Evolutionary conservation across 2,329 filamentous ascomycete species (phyloP).

Genomic region (Elsinoe perseae): DNA sequence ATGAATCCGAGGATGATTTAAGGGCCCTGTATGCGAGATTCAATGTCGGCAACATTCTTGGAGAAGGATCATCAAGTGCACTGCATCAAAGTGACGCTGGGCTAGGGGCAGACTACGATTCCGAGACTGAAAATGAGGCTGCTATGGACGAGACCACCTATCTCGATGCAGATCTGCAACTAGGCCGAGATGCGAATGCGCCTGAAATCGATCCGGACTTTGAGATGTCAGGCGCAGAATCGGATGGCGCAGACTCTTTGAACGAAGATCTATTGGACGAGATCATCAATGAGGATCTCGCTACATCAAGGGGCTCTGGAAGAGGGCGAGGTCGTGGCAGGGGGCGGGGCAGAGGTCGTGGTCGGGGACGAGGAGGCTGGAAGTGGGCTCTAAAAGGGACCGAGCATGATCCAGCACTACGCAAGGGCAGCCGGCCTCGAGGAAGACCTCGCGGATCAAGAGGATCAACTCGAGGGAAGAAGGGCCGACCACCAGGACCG

Average conservation of each 20-base stretch:
- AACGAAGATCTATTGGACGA: conserved; percentile 17
- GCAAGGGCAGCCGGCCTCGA: conserved; percentile 8
- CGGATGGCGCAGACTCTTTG: conserved; percentile 17
- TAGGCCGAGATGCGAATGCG: conserved; percentile 26
- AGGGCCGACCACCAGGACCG: conserved; percentile 1
- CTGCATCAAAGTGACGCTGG: conserved; percentile 21
- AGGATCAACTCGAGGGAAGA: conserved; percentile 18
- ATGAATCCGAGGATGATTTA: conserved; percentile 22
- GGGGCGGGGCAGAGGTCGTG: conserved; percentile 16
- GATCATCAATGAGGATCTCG: conserved; percentile 13
- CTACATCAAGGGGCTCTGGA: conserved; percentile 10
- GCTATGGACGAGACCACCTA: conserved; percentile 15
- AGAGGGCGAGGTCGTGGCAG: conserved; percentile 20
- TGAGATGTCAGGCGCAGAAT: conserved; percentile 27
- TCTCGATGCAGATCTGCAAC: background rate
- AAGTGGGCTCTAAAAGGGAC: conserved; percentile 29
- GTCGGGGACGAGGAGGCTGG: conserved; percentile 25
- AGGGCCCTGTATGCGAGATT: conserved; percentile 20
- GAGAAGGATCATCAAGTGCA: conserved; percentile 23
- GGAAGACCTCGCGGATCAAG: conserved; percentile 15
- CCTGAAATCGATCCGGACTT: conserved; percentile 31
- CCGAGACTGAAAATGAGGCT: conserved; percentile 20
- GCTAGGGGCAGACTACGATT: conserved; percentile 23
- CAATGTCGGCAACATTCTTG: conserved; percentile 19
- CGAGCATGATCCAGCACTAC: conserved; percentile 25